Base-by-base conservation (phyloP, 345 rosid genomes). In the Hibiscus trionum region DNA sequence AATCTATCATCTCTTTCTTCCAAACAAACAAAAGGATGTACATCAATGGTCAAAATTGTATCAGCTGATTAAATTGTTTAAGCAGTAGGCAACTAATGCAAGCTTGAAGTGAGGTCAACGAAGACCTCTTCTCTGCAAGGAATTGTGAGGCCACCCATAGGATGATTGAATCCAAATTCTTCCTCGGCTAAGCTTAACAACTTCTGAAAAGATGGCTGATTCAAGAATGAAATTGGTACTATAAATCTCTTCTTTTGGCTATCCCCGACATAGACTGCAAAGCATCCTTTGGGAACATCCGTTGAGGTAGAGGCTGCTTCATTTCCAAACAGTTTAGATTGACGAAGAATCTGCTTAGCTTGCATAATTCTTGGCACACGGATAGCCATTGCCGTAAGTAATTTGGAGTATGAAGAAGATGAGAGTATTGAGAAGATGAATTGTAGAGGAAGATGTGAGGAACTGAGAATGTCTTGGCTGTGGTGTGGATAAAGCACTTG, bases 91-190 rank as follows among this genome's bases (percentile, higher is more conserved):
- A 19, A 21, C 42, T 11, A 77, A 31, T 56, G 65, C 70, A 68
- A 64, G 62, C 61, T 27, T 58, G 83, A 84, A 71, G 79, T 79
- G 57, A 80, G 78, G 16, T 75, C 66, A 58, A 80, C 46, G 53
- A 81, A 83, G 16, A 58, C 21, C 9, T 83, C 80, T 83, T 86
- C 86, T 59, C 64, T 71, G 73, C 83, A 84, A 39, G 86, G 86
- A 58, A 82, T 78, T 14, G 83, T 83, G 27, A 83, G 79, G 49
- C 83, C 87, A 12, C 79, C 70, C 84, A 77, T 78, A 37, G 80
- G 73, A 75, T 72, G 73, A 72, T 72, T 73, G 78, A 70, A 86
- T 56, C 82, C 82, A 50, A 79, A 83, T 46, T 85, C 80, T 73
- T 85, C 83, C 72, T 86, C 84, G 17, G 81, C 81, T 27, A 77